Evolutionary conservation across 441 rosid genomes (phyloP).

Genomic region (Bocquillonia castaneifolia): DNA sequence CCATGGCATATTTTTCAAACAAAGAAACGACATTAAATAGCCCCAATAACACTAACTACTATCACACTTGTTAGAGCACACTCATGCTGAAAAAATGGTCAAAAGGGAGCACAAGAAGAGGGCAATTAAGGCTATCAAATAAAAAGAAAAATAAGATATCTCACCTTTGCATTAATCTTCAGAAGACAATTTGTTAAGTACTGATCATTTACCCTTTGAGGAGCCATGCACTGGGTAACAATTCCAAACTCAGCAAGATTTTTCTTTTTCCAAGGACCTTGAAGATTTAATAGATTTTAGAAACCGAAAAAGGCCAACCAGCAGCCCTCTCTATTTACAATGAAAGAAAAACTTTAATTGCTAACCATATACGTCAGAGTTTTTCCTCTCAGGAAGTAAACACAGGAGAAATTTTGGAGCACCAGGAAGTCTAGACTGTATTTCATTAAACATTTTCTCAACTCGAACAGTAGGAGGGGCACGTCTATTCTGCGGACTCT

Average conservation of each 20-base stretch:
- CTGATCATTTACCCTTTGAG: constrained; percentile 55
- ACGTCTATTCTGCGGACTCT: constrained; percentile 45
- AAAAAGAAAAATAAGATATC: background rate
- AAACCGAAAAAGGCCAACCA: background rate
- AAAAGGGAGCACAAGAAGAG: too few species aligned
- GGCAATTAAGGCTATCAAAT: background rate
- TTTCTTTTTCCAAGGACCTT: constrained; percentile 81
- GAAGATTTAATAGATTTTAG: background rate
- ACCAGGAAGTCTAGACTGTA: constrained; percentile 63
- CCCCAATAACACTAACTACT: too few species aligned
- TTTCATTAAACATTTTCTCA: constrained; percentile 66
- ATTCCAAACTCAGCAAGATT: constrained; percentile 65
- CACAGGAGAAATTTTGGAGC: constrained; percentile 74
- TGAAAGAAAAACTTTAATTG: constrained; percentile 3
- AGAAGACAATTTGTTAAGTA: constrained; percentile 61
- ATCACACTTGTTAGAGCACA: too few species aligned
- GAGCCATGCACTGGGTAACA: constrained; percentile 76
- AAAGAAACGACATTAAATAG: too few species aligned
- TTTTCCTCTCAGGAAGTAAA: constrained; percentile 70
- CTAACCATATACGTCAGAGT: constrained; percentile 65
- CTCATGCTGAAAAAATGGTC: too few species aligned
- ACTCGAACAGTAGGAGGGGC: constrained; percentile 55
- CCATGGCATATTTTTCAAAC: too few species aligned
- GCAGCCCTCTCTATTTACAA: background rate
- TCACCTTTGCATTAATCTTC: constrained; percentile 80